Evolutionary conservation across 164 flowering plant species (phyloP).

Genomic region (Vitis amurensis): DNA sequence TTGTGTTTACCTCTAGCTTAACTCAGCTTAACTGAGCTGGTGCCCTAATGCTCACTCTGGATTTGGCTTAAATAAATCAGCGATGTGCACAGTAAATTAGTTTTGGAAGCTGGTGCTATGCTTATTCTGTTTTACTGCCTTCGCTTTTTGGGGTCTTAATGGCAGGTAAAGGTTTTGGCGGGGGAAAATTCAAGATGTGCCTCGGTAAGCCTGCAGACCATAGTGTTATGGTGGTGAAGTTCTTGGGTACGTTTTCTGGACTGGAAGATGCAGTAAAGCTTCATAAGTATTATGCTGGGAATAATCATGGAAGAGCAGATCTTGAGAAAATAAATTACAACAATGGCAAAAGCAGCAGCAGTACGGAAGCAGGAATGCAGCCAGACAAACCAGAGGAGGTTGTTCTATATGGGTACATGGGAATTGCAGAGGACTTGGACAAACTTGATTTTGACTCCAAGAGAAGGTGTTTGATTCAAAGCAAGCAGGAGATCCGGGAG

Average conservation of each 20-base stretch:
- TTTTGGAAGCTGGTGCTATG: background rate
- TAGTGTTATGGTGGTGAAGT: constrained; percentile 37
- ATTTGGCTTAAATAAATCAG: too few species aligned
- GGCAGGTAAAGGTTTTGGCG: constrained; percentile 31
- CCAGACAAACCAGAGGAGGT: constrained; percentile 22
- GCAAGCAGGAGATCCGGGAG: constrained; percentile 35
- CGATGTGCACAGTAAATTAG: too few species aligned
- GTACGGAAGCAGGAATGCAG: background rate
- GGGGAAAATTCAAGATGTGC: constrained; percentile 29
- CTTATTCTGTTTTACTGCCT: background rate
- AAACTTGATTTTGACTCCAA: constrained; percentile 21
- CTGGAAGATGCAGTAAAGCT: constrained; percentile 32
- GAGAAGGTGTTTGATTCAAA: constrained; percentile 23
- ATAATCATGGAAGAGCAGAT: constrained; percentile 30
- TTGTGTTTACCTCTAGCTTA: too few species aligned
- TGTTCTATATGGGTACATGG: constrained; percentile 38
- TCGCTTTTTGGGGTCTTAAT: background rate
- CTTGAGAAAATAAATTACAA: constrained; percentile 8
- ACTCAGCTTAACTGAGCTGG: too few species aligned
- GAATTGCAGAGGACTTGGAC: constrained; percentile 37
- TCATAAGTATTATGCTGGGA: constrained; percentile 26
- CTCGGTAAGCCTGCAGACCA: constrained; percentile 35
- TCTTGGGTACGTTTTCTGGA: constrained; percentile 37
- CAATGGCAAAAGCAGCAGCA: constrained; percentile 1
- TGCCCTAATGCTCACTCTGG: too few species aligned